Conservation (phyloP, 176 grass and related monocot species). For the Oryza meyeriana region DNA sequence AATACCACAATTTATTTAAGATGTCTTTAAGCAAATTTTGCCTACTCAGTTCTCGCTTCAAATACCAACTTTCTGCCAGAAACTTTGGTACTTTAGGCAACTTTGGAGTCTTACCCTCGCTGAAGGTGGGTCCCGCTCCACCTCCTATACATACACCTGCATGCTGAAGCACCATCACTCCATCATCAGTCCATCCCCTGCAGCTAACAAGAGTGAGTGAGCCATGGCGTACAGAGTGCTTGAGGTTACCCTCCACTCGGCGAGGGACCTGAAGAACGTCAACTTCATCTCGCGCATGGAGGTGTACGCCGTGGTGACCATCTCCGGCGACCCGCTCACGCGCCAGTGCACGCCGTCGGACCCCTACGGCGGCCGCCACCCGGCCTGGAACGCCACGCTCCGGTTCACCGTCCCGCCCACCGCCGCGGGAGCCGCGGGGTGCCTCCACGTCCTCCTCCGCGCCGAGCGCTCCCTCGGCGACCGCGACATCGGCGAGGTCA, state of each 20-base stretch:
- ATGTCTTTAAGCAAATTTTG: too few species aligned
- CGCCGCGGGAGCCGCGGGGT: not conserved
- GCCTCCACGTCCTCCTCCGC: constrained; percentile 68
- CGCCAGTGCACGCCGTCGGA: constrained; percentile 58
- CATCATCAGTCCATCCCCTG: too few species aligned
- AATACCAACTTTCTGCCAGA: not conserved
- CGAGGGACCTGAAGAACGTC: constrained; percentile 66
- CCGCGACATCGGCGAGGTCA: constrained; percentile 74
- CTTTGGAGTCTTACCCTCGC: not conserved
- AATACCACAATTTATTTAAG: too few species aligned
- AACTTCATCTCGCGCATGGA: constrained; percentile 64
- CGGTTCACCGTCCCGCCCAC: constrained; percentile 46
- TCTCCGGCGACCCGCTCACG: constrained; percentile 47
- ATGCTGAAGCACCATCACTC: constrained; percentile 1
- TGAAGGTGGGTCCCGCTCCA: not conserved
- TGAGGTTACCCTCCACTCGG: constrained; percentile 69
- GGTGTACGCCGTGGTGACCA: constrained; percentile 59
- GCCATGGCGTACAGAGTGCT: constrained; percentile 60
- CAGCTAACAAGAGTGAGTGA: not conserved
- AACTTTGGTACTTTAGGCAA: not conserved
- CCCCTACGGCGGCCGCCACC: constrained; percentile 51
- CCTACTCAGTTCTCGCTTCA: not conserved
- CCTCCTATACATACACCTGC: constrained; percentile 35
- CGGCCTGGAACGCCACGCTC: constrained; percentile 64
- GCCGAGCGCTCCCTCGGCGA: constrained; percentile 58